These are phyloP conservation scores for Pichia sp. DNA, from an alignment of 1,139 yeast species.

Conservation along the genomic window DNA sequence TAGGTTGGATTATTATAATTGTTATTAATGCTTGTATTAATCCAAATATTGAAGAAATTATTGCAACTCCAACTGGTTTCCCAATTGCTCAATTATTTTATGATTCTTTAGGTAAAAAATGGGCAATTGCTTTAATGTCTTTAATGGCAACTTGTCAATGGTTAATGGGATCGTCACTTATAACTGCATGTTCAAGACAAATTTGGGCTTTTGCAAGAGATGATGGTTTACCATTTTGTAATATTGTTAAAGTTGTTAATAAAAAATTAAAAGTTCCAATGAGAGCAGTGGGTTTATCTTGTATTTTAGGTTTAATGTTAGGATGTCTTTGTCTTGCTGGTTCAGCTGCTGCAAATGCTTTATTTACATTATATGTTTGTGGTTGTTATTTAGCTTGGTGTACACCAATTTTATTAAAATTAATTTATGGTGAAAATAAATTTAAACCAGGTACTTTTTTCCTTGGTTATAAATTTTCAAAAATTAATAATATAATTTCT, in stretches of 20 bases:
- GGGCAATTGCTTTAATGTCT: slow-evolving; percentile 64
- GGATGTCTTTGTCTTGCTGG: slow-evolving; percentile 57
- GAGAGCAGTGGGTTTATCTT: slow-evolving; percentile 53
- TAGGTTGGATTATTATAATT: slow-evolving; percentile 55
- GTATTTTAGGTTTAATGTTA: slow-evolving; percentile 40
- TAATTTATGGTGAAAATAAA: slow-evolving; percentile 40
- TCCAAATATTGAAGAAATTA: slow-evolving; percentile 41
- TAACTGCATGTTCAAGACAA: slow-evolving; percentile 46
- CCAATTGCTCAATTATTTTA: slow-evolving; percentile 61
- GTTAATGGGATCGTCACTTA: slow-evolving; percentile 59
- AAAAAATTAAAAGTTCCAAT: slow-evolving; percentile 49
- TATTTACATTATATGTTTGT: slow-evolving; percentile 54
- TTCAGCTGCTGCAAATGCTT: slow-evolving; percentile 53
- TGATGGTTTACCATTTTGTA: slow-evolving; percentile 42
- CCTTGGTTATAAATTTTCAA: slow-evolving; percentile 44
- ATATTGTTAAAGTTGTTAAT: slow-evolving; percentile 47
- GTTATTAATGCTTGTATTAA: slow-evolving; percentile 52
- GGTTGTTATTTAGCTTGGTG: slow-evolving; percentile 59
- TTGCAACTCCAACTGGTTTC: slow-evolving; percentile 42
- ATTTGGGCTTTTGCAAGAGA: slow-evolving; percentile 51
- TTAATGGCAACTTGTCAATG: slow-evolving; percentile 56
- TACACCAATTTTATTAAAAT: slow-evolving; percentile 46
- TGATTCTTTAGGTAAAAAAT: slow-evolving; percentile 60
- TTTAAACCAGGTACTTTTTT: slow-evolving; percentile 63
- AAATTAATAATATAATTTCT: slow-evolving; percentile 34